Evolutionary conservation across 108 stramenopile genomes (phyloP), one percentile per base, ranked within the genome.

Genomic region (Epithemia pelagica): DNA sequence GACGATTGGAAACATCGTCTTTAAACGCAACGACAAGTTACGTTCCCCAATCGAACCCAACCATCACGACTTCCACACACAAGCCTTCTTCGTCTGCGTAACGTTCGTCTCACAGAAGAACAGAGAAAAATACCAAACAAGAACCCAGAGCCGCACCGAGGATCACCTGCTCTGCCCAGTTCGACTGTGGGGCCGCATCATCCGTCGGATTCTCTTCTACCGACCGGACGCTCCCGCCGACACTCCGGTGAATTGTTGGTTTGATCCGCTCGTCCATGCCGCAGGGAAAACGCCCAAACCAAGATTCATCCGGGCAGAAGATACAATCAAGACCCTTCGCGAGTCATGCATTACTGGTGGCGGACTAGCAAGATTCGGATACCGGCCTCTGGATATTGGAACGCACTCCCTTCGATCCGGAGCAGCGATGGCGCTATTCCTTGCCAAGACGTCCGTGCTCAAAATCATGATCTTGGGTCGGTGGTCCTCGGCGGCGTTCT

Each of bases 381-480:
- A 46, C 37, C 37, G 37, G 10, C 37, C 37, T 46, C 10, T 10
- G 15, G 37, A 46, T 46, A 46, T 46, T 46, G 37, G 37, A 5
- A 46, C 37, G 15, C 57, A 58, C 26, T 58, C 57, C 57, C 57
- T 58, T 21, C 57, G 57, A 23, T 23, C 57, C 26, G 26, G 25
- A 26, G 57, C 5, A 21, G 57, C 57, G 21, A 58, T 58, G 57
- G 57, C 57, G 7, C 7, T 58, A 27, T 58, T 26, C 26, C 21
- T 58, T 7, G 57, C 57, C 21, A 7, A 58, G 7, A 27, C 3
- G 5, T 27, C 23, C 7, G 21, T 58, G 15, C 26, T 23, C 15
- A 23, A 15, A 26, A 58, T 58, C 5, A 58, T 58, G 57, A 23
- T 58, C 26, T 7, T 58, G 7, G 57, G 57, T 3, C 57, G 57